A percentile compares a stretch with the other conserved stretches of the same genome.
Conservation (phyloP, 371 early-diverging fungal species). For the Vairimorpha necatrix region DNA sequence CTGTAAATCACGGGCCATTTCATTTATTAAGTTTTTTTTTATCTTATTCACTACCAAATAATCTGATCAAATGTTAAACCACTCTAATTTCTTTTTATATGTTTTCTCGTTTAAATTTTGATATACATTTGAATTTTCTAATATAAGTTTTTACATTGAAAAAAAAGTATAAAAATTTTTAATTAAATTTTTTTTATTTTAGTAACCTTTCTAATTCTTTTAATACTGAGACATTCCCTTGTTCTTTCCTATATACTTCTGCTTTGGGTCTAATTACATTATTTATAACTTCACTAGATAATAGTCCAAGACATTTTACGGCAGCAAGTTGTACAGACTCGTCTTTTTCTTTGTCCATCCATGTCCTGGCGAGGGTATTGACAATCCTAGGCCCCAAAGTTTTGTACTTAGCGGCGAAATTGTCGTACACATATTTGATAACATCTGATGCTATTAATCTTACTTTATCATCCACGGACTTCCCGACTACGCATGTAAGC, state of each 20-base stretch:
- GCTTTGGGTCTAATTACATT: conserved; percentile 37
- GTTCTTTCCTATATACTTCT: conserved; percentile 33
- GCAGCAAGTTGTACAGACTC: conserved; percentile 62
- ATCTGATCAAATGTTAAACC: too few species aligned
- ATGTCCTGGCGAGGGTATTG: conserved; percentile 60
- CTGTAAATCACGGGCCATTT: too few species aligned
- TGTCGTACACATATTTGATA: conserved; percentile 63
- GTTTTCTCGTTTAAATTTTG: too few species aligned
- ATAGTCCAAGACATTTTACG: conserved; percentile 57
- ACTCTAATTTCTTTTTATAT: too few species aligned
- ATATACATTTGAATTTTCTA: too few species aligned
- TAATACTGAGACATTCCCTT: conserved; percentile 16
- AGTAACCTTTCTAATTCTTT: conserved; percentile 16
- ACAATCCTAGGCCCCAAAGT: conserved; percentile 64
- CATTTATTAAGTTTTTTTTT: too few species aligned
- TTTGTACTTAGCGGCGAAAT: conserved; percentile 58
- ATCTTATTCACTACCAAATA: too few species aligned
- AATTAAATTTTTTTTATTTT: too few species aligned
- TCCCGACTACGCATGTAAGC: conserved; percentile 84
- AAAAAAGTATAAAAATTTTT: too few species aligned
- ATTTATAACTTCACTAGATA: conserved; percentile 32
- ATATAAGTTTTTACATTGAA: too few species aligned
- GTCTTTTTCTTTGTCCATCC: conserved; percentile 60
- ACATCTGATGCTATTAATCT: conserved; percentile 54
- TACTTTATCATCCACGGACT: conserved; percentile 67